Evolutionary conservation across 805 yeast genomes (phyloP).

Genomic region (Priceomyces melissophilus): DNA sequence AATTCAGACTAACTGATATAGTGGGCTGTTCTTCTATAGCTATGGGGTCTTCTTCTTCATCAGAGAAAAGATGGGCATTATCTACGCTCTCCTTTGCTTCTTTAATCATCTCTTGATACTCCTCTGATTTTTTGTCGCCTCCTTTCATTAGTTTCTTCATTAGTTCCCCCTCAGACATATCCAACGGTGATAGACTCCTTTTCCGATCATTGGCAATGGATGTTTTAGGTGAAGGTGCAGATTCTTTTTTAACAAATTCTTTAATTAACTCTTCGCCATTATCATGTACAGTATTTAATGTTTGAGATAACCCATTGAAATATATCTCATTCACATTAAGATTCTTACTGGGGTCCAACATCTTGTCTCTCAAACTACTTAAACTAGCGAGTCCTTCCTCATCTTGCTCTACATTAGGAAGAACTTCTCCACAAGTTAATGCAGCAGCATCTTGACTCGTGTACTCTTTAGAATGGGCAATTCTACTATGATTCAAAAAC

Average conservation of each 20-base stretch:
- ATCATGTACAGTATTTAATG: conserved; percentile 24
- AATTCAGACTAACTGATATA: neutral
- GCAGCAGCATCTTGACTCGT: conserved; percentile 76
- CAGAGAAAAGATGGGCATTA: conserved; percentile 37
- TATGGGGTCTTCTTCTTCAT: conserved; percentile 25
- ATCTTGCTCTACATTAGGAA: conserved; percentile 56
- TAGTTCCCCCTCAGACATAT: conserved; percentile 20
- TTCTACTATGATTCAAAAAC: conserved; percentile 70
- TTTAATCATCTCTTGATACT: conserved; percentile 26
- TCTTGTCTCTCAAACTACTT: conserved; percentile 28
- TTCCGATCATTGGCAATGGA: conserved; percentile 2
- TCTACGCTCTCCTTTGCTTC: conserved; percentile 31
- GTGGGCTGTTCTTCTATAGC: neutral
- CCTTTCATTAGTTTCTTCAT: conserved; percentile 35
- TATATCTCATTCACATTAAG: conserved; percentile 35
- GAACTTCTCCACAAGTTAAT: conserved; percentile 55
- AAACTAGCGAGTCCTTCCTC: conserved; percentile 44
- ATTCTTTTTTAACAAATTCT: neutral
- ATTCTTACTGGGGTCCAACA: conserved; percentile 41
- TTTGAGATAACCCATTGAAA: conserved; percentile 29
- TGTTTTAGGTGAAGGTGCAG: neutral
- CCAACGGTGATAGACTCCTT: conserved; percentile 14
- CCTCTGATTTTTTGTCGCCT: conserved; percentile 31
- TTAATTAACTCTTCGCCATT: neutral
- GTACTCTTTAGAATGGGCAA: conserved; percentile 69